These are phyloP conservation scores for Boechera divaricarpa DNA, from an alignment of 345 rosid genomes.

Conservation along the genomic window DNA sequence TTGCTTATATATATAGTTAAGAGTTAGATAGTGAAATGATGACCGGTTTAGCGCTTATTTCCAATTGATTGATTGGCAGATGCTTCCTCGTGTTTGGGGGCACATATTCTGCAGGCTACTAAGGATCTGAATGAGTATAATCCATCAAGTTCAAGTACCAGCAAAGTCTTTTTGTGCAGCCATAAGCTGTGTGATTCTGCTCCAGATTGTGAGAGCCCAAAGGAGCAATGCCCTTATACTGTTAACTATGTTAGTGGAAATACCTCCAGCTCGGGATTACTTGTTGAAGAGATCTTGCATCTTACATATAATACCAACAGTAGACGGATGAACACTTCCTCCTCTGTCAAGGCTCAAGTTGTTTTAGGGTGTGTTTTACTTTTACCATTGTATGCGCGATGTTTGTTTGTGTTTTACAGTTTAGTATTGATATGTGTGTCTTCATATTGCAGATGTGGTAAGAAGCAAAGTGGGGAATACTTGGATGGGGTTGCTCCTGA, in stretches of 20 bases:
- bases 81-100: slow-evolving; percentile 93
- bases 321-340: slow-evolving; percentile 38
- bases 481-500: slow-evolving; percentile 85
- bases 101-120: slow-evolving; percentile 95
- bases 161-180: slow-evolving; percentile 75
- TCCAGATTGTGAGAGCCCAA: slow-evolving; percentile 60
- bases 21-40: slow-evolving; percentile 36
- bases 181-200: slow-evolving; percentile 65
- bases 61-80: slow-evolving; percentile 97
- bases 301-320: slow-evolving; percentile 55
- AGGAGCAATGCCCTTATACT: slow-evolving; percentile 73
- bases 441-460: slow-evolving; percentile 71
- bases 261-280: slow-evolving; percentile 84
- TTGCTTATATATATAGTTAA: slow-evolving; percentile 1
- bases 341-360: slow-evolving; percentile 69
- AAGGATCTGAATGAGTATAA: slow-evolving; percentile 75
- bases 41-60: slow-evolving; percentile 84
- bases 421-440: background rate
- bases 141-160: slow-evolving; percentile 75
- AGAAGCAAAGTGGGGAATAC: slow-evolving; percentile 84
- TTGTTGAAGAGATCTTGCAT: slow-evolving; percentile 72
- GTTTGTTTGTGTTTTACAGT: slow-evolving; percentile 16
- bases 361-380: slow-evolving; percentile 61
- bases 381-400: background rate
- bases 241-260: slow-evolving; percentile 55